Evolutionary conservation across 768 basidiomycete genomes (phyloP), one percentile per base, ranked within the genome.

Genomic region (Kwoniella botswanensis): DNA sequence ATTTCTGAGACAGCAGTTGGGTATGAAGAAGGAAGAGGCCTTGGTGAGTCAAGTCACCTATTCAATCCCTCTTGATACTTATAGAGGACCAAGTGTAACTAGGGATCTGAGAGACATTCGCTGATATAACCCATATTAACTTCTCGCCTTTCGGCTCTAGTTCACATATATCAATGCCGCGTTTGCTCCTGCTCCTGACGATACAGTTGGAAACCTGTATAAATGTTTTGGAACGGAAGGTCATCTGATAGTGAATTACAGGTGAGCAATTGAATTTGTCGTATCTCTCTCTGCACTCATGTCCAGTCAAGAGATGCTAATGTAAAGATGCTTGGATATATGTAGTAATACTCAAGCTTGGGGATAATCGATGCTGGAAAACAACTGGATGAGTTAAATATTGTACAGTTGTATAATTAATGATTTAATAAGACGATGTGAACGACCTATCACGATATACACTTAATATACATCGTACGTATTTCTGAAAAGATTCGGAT

Each of bases 211-310:
- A 3, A 92, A 91, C 78, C 86, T 93, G 42, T 92, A 86, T 86
- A 91, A 91, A 92, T 93, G 91, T 46, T 94, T 93, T 81, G 88
- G 90, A 2, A 94, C 93, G 0, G 93, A 94, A 75, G 91, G 91
- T 0, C 92, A 93, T 82, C 86, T 95, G 74, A 93, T 94, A 79
- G 93, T 95, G 46, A 94, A 95, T 83, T 95, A 94, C 80, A 93
- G 92, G 93, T 90, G 59, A 73, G 86, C 41, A 5, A 24, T 26
- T 43, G 55, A n/a, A 29, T 4, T 22, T 41, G 24, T 35, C 54
- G 29, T 22, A 11, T 35, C 21, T 29, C 12, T 13, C n/a, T 29
- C 26, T 59, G 58, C 21, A 15, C 12, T 59, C 13, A 42, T 42
- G 13, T 24, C 41, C n/a, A 26, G 7, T 10, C 21, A 2, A n/a